A percentile compares a stretch with the other conserved stretches of the same genome.
Conservation (phyloP, 257 asterid genomes). For the Gynochthodes officinalis region DNA sequence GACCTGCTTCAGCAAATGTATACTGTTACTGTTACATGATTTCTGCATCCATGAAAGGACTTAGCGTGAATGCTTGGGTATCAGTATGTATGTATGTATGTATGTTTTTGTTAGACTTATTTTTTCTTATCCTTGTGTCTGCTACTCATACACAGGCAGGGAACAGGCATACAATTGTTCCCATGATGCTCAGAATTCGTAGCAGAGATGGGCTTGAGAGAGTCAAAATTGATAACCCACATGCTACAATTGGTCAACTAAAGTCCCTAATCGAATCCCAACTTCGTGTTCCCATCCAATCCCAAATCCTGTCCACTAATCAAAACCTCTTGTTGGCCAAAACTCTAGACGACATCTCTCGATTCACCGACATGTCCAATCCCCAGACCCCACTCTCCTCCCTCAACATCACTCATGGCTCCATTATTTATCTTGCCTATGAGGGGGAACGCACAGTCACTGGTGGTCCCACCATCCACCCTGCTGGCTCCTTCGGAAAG, state of each 20-base stretch:
- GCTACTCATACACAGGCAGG: conserved; percentile 51
- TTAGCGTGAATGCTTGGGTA: no score
- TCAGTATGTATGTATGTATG: no score
- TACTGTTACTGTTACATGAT: no score
- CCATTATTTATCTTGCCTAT: conserved; percentile 73
- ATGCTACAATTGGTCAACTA: conserved; percentile 61
- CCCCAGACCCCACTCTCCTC: conserved; percentile 45
- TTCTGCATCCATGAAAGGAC: no score
- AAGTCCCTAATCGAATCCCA: conserved; percentile 67
- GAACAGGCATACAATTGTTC: conserved; percentile 82
- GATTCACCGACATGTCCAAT: conserved; percentile 67
- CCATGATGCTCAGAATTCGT: conserved; percentile 97
- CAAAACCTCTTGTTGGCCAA: conserved; percentile 83
- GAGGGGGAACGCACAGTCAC: conserved; percentile 77
- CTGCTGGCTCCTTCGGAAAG: conserved; percentile 86
- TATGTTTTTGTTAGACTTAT: no score
- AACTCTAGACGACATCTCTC: conserved; percentile 51
- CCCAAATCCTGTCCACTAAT: conserved; percentile 80
- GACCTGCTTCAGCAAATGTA: no score
- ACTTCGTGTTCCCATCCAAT: conserved; percentile 69
- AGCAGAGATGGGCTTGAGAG: conserved; percentile 98
- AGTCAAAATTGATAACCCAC: conserved; percentile 64
- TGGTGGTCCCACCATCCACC: conserved; percentile 73
- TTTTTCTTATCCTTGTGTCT: not conserved
- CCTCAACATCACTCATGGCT: conserved; percentile 63